Percentiles rank a stretch among this genome's conserved stretches.
Evolutionary conservation across 305 asterid species (phyloP).

Genomic region (Fraxinus greggii): DNA sequence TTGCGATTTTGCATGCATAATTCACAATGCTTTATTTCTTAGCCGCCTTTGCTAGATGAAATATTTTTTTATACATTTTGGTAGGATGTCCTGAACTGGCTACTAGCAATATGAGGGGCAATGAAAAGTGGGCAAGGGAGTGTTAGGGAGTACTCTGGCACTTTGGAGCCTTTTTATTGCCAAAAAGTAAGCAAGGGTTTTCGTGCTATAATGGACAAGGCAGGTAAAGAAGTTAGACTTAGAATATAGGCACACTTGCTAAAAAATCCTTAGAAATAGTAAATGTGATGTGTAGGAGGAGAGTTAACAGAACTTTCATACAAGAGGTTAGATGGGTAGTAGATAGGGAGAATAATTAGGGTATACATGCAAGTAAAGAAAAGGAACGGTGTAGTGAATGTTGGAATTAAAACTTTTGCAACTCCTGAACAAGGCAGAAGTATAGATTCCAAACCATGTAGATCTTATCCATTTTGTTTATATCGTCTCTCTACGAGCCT

Average conservation of each 20-base stretch:
- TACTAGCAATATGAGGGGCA: background rate
- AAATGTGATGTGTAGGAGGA: background rate
- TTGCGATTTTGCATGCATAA: background rate
- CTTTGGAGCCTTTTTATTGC: background rate
- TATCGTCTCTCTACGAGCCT: background rate
- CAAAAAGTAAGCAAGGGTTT: background rate
- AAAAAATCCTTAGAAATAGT: background rate
- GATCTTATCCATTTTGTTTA: background rate
- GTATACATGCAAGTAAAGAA: background rate
- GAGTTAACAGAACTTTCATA: background rate
- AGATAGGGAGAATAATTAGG: background rate
- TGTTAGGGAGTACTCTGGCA: background rate
- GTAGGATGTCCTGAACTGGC: background rate
- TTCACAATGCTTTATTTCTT: background rate
- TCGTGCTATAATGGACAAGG: background rate
- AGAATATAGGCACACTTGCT: background rate
- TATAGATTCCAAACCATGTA: background rate
- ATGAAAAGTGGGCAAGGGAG: background rate
- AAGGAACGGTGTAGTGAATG: background rate
- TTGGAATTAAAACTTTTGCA: background rate
- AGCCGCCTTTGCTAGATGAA: background rate
- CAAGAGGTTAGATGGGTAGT: background rate
- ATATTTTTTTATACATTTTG: background rate
- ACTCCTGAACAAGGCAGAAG: background rate
- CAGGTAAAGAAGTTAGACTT: background rate